Conservation (phyloP, 768 basidiomycete genomes). For the Fibroporia radiculosa region DNA sequence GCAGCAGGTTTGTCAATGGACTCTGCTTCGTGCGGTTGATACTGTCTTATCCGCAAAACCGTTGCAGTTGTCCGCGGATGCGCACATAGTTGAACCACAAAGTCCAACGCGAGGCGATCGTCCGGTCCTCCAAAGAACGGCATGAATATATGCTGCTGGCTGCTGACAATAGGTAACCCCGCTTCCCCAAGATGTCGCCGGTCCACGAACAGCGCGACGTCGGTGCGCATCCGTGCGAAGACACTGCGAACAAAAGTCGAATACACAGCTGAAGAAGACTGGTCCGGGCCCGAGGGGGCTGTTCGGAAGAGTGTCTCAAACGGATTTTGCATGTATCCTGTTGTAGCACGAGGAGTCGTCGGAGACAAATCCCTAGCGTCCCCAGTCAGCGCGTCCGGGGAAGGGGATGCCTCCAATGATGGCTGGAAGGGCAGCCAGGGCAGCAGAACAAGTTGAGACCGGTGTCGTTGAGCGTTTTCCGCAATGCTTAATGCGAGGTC, state of each 20-base stretch:
- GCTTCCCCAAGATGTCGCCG: constrained; percentile 24
- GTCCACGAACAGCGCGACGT: constrained; percentile 84
- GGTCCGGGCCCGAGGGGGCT: constrained; percentile 26
- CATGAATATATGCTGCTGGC: constrained; percentile 61
- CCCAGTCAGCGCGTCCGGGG: constrained; percentile 10
- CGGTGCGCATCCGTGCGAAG: constrained; percentile 59
- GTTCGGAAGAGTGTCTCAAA: constrained; percentile 60
- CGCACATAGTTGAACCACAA: constrained; percentile 77
- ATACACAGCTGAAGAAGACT: constrained; percentile 49
- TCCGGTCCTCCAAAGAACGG: constrained; percentile 96
- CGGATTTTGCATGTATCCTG: constrained; percentile 41
- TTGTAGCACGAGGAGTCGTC: constrained; percentile 14
- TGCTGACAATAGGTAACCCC: constrained; percentile 20
- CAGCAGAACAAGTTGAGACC: constrained; percentile 69
- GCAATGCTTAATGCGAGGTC: constrained; percentile 63
- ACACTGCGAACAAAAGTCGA: constrained; percentile 81
- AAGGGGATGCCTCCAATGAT: constrained; percentile 4
- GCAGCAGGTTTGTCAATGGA: constrained; percentile 19
- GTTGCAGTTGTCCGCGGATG: constrained; percentile 65
- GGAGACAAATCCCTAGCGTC: constrained; percentile 8
- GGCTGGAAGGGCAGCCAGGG: constrained; percentile 61
- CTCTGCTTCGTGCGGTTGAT: constrained; percentile 1
- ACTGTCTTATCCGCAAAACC: constrained; percentile 57
- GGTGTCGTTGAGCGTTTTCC: constrained; percentile 52
- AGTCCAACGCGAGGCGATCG: constrained; percentile 78